These are phyloP conservation scores for Catunica adiposa DNA, from an alignment of 2,329 filamentous ascomycete species.

Conservation along the genomic window DNA sequence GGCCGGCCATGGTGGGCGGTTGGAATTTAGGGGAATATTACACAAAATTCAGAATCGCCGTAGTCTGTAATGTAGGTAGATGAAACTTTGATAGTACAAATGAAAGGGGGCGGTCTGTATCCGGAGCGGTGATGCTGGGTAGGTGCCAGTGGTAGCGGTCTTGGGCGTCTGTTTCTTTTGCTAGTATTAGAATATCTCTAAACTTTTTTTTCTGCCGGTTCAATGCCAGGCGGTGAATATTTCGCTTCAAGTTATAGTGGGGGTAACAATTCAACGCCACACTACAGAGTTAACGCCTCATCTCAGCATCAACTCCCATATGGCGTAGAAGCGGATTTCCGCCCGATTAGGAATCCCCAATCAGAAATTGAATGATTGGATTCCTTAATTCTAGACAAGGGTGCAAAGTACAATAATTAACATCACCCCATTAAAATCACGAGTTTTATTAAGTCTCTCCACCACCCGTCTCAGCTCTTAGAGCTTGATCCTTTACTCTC, in stretches of 20 bases:
- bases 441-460: not conserved
- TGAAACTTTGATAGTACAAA: not conserved
- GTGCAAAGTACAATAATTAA: not conserved
- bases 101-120: not conserved
- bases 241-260: constrained; percentile 15
- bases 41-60: not conserved
- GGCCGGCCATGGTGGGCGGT: constrained; percentile 33
- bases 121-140: not conserved
- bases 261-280: constrained; percentile 5
- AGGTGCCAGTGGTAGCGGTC: not conserved
- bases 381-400: not conserved
- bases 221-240: constrained; percentile 13
- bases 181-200: not conserved
- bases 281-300: not conserved
- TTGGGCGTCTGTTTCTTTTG: too few relatives aligned
- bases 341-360: constrained; percentile 7
- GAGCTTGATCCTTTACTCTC: not conserved
- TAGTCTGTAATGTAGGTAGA: not conserved
- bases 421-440: constrained; percentile 1
- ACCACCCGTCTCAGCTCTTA: not conserved
- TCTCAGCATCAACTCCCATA: not conserved
- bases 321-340: constrained; percentile 1
- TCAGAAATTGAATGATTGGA: constrained; percentile 10
- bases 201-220: constrained; percentile 16
- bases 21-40: constrained; percentile 1